Conservation (phyloP, 208 protist species). For the Acanthamoeba triangularis region DNA sequence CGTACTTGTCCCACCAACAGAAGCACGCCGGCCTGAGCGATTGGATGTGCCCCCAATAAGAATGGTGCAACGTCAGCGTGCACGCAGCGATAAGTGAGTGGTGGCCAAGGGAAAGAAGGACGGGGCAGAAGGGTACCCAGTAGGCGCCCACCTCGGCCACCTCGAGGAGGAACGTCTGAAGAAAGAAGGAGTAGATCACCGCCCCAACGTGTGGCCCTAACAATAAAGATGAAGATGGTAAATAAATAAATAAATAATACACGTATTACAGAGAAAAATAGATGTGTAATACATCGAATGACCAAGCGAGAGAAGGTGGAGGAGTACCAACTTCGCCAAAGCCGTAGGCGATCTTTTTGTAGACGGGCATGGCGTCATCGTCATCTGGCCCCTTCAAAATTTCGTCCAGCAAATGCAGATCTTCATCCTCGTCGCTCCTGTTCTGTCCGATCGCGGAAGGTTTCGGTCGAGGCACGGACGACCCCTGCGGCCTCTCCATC, state of each 20-base stretch:
- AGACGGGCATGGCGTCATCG: constrained; percentile 1
- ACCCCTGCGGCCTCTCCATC: too few species aligned
- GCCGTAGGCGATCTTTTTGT: constrained; percentile 36
- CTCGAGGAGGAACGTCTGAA: constrained; percentile 62
- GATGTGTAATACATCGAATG: background rate
- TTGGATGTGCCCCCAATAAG: background rate
- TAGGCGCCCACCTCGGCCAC: constrained; percentile 53
- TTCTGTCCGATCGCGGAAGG: background rate
- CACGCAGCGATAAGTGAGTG: background rate
- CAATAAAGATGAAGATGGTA: background rate
- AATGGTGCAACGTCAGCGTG: background rate
- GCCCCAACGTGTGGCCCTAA: constrained; percentile 10
- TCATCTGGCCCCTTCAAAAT: background rate
- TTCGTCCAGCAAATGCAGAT: constrained; percentile 45
- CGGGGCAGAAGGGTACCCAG: background rate
- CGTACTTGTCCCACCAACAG: constrained; percentile 37
- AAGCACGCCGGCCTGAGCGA: background rate
- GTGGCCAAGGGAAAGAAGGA: background rate
- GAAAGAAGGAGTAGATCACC: constrained; percentile 46
- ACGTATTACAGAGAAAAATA: background rate
- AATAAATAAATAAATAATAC: background rate
- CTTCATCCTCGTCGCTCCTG: background rate
- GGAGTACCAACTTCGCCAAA: constrained; percentile 27
- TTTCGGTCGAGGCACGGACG: too few species aligned
- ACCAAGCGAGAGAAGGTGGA: background rate